Evolutionary conservation across 441 rosid species (phyloP).

Genomic region (Gossypium gossypioides): DNA sequence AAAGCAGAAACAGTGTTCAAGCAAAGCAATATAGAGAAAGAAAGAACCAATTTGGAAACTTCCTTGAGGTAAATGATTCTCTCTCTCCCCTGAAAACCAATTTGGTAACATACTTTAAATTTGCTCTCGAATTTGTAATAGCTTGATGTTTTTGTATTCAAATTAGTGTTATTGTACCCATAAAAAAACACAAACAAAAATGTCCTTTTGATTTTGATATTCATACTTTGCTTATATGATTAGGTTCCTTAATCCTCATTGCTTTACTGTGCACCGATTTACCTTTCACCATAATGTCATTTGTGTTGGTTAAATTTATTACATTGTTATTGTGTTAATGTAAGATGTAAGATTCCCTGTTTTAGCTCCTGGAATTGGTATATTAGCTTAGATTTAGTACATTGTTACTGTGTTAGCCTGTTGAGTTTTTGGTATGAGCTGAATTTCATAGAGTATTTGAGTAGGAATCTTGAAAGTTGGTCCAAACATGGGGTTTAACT

Average conservation of each 20-base stretch:
- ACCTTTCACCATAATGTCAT: no score
- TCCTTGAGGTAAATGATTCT: constrained; percentile 15
- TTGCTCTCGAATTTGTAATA: not conserved
- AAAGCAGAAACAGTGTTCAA: constrained; percentile 10
- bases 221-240: not conserved
- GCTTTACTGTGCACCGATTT: not conserved
- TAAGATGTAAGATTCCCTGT: not conserved
- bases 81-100: not conserved
- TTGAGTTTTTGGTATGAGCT: not conserved
- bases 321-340: not conserved
- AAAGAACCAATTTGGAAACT: not conserved
- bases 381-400: not conserved
- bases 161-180: not conserved
- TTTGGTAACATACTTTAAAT: not conserved
- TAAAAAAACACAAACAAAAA: not conserved
- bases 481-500: no score
- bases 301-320: not conserved
- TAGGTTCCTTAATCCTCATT: not conserved
- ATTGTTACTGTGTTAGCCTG: not conserved
- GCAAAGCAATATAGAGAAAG: constrained; percentile 19
- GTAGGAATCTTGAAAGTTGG: not conserved
- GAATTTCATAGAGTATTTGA: not conserved
- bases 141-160: not conserved
- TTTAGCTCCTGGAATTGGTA: not conserved
- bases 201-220: not conserved